These are phyloP conservation scores for Albatrellus sp. DNA, from an alignment of 1,284 basidiomycete species.

Conservation along the genomic window DNA sequence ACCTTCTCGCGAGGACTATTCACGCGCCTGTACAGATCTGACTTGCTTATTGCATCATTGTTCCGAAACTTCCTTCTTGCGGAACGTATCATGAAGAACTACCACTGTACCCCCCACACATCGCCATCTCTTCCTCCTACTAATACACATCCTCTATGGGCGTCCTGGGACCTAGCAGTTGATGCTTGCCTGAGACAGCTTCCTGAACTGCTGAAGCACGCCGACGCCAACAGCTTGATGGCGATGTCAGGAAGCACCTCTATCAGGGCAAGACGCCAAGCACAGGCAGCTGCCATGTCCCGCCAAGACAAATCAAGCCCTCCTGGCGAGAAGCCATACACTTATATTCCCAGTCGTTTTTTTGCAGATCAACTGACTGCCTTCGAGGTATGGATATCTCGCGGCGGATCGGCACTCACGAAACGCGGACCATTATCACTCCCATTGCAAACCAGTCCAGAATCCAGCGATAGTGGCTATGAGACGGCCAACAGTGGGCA, in stretches of 20 bases:
- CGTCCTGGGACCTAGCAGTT: constrained; percentile 95
- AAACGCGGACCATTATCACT: constrained; percentile 64
- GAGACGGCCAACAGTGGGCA: constrained; percentile 4
- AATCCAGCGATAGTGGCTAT: constrained; percentile 12
- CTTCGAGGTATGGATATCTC: constrained; percentile 96
- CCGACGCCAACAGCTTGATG: constrained; percentile 24
- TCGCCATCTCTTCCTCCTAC: constrained; percentile 87
- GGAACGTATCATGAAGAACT: constrained; percentile 97
- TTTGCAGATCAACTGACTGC: constrained; percentile 96
- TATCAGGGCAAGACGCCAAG: constrained; percentile 18
- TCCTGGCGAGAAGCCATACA: constrained; percentile 36
- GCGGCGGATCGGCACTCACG: constrained; percentile 75
- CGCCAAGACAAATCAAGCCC: constrained; percentile 19
- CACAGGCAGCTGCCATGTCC: constrained; percentile 16
- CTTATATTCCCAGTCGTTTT: constrained; percentile 85
- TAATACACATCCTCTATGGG: constrained; percentile 93
- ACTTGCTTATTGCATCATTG: constrained; percentile 89
- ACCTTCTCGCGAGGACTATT: constrained; percentile 91
- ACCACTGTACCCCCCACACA: constrained; percentile 94
- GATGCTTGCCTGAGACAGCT: constrained; percentile 93
- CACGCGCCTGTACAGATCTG: constrained; percentile 89
- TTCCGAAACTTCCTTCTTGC: constrained; percentile 96
- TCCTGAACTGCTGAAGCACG: constrained; percentile 71
- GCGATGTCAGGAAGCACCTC: constrained; percentile 21
- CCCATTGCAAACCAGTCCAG: constrained; percentile 27